Evolutionary conservation across 805 yeast species (phyloP).

Genomic region (Yamadazyma insecticola): DNA sequence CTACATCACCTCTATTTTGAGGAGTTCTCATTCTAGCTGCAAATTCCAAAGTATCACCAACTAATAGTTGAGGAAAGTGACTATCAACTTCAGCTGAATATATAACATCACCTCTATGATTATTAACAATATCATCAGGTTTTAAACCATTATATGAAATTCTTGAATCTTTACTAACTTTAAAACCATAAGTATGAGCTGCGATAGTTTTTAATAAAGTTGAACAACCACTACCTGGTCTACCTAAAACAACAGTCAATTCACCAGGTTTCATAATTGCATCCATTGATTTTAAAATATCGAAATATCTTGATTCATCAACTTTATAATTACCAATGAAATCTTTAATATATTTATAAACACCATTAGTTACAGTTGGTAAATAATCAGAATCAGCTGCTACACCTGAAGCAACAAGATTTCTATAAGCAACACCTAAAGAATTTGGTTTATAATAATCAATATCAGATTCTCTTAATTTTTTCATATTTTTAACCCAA

Average conservation of each 20-base stretch:
- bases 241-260: constrained; percentile 36
- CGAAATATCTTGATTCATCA: constrained; percentile 9
- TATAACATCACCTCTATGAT: constrained; percentile 34
- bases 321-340: constrained; percentile 14
- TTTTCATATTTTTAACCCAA: constrained; percentile 65
- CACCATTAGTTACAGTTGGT: constrained; percentile 47
- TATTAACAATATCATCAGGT: constrained; percentile 21
- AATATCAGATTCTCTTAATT: constrained; percentile 47
- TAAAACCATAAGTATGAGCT: constrained; percentile 33
- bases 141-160: constrained; percentile 32
- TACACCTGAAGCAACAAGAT: constrained; percentile 58
- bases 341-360: constrained; percentile 20
- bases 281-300: constrained; percentile 20
- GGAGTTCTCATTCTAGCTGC: constrained; percentile 50
- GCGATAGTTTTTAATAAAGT: constrained; percentile 37
- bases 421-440: constrained; percentile 55
- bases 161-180: constrained; percentile 26
- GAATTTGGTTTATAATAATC: constrained; percentile 61
- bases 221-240: constrained; percentile 41
- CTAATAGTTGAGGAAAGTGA: constrained; percentile 54
- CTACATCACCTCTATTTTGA: constrained; percentile 31
- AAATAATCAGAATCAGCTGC: constrained; percentile 69
- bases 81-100: constrained; percentile 52
- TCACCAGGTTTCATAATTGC: constrained; percentile 33
- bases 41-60: constrained; percentile 52